A percentile compares a stretch with the other conserved stretches of the same genome.
Conservation (phyloP, 176 grass and related monocot genomes). For the Phyllostachys edulis region DNA sequence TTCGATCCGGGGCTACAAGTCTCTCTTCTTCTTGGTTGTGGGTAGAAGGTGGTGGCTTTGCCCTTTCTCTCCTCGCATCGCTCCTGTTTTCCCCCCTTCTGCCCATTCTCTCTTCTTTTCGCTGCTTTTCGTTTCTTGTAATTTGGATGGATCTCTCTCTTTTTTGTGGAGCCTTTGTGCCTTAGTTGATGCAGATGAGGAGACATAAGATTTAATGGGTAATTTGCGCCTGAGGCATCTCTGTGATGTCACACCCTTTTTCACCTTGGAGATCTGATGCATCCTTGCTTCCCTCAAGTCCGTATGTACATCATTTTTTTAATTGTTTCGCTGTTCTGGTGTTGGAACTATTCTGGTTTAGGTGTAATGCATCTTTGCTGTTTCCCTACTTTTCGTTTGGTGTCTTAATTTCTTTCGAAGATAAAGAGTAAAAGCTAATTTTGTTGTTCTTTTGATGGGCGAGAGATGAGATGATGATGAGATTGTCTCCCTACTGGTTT, state of each 20-base stretch:
- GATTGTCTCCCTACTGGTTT: conserved; percentile 56
- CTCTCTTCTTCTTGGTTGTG: background rate
- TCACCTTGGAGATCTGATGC: conserved; percentile 54
- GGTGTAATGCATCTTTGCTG: background rate
- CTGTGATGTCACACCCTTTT: conserved; percentile 50
- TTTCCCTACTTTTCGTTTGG: background rate
- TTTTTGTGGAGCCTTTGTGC: background rate
- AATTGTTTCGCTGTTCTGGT: background rate
- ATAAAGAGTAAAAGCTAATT: background rate
- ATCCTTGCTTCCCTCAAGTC: background rate
- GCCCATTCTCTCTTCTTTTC: no score
- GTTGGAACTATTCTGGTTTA: background rate
- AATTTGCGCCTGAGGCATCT: conserved; percentile 54
- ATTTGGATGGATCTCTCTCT: background rate
- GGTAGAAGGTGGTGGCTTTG: background rate
- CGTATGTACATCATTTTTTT: background rate
- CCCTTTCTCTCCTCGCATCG: background rate
- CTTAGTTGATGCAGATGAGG: conserved; percentile 29
- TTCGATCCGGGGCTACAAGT: background rate
- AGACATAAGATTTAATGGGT: conserved; percentile 43
- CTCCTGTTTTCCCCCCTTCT: no score
- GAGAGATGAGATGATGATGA: conserved; percentile 32
- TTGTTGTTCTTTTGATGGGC: background rate
- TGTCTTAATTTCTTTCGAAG: background rate
- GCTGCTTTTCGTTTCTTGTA: background rate